A percentile compares a stretch with the other conserved stretches of the same genome.
Conservation (phyloP, 306 rosid genomes). For the Coriaria nepalensis region DNA sequence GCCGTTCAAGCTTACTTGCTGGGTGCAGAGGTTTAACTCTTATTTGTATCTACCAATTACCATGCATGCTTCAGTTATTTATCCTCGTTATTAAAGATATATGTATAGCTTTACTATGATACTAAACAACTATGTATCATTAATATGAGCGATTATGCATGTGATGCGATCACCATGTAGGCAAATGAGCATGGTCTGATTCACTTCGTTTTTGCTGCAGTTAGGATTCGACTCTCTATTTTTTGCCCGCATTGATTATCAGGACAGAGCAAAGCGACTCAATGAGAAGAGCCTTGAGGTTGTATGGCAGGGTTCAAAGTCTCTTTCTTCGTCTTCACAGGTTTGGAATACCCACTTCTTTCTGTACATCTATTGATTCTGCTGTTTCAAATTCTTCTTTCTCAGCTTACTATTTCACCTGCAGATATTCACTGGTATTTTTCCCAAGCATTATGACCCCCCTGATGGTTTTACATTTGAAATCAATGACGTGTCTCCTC, state of each 20-base stretch:
- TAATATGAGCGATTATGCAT: no score
- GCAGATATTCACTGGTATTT: slow-evolving; percentile 63
- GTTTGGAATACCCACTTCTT: slow-evolving; percentile 3
- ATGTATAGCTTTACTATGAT: no score
- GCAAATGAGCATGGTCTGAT: no score
- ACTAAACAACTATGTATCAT: no score
- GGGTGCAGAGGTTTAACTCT: slow-evolving; percentile 48
- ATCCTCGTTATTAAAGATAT: no score
- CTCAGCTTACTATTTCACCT: not conserved
- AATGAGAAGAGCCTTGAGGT: slow-evolving; percentile 28
- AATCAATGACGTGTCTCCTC: slow-evolving; percentile 42
- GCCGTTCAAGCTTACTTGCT: slow-evolving; percentile 69
- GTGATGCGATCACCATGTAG: no score
- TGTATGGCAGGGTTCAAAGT: slow-evolving; percentile 31
- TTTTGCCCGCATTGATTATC: slow-evolving; percentile 31
- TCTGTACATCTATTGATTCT: not conserved
- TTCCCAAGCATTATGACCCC: slow-evolving; percentile 70
- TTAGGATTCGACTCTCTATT: slow-evolving; percentile 30
- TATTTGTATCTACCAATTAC: not conserved
- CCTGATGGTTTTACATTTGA: slow-evolving; percentile 49
- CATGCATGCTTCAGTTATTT: no score
- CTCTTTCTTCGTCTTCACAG: slow-evolving; percentile 28
- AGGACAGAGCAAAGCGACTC: slow-evolving; percentile 24
- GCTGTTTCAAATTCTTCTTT: not conserved
- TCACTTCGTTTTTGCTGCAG: slow-evolving; percentile 10